A percentile compares a stretch with the other conserved stretches of the same genome.
These are phyloP conservation scores for Scedosporium minutisporum DNA, from an alignment of 2,329 filamentous ascomycete species.

Conservation along the genomic window DNA sequence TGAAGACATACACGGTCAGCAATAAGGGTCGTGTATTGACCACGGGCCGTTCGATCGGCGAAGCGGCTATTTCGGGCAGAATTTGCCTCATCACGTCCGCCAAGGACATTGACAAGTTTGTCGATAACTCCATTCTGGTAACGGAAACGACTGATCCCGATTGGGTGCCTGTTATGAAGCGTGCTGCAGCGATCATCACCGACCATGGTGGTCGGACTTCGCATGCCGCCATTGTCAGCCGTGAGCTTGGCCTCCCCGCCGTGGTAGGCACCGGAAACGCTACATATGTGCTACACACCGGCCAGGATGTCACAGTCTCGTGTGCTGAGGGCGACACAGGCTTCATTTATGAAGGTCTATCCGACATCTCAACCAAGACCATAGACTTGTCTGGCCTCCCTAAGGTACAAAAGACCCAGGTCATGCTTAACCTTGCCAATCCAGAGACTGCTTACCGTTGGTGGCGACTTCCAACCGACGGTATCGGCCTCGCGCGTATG, in stretches of 20 bases:
- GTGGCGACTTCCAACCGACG: conserved; percentile 27
- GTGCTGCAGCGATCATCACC: conserved; percentile 24
- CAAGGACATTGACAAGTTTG: conserved; percentile 21
- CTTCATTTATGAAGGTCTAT: conserved; percentile 25
- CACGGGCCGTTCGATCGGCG: conserved; percentile 22
- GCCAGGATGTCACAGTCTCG: conserved; percentile 26
- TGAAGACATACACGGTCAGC: conserved; percentile 23
- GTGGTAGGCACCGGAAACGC: conserved; percentile 25
- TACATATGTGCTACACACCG: conserved; percentile 24
- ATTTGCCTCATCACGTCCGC: conserved; percentile 22
- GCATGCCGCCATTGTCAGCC: conserved; percentile 30
- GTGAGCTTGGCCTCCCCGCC: conserved; percentile 26
- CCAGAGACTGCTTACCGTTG: conserved; percentile 26
- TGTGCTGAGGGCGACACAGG: conserved; percentile 27
- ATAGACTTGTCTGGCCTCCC: conserved; percentile 18
- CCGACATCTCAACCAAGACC: conserved; percentile 21
- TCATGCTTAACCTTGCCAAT: conserved; percentile 29
- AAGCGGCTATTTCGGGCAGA: conserved; percentile 21
- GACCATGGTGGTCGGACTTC: conserved; percentile 27
- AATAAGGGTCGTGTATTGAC: conserved; percentile 18
- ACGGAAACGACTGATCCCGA: conserved; percentile 26
- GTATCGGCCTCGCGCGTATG: conserved; percentile 29
- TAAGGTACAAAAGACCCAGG: conserved; percentile 15
- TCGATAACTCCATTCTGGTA: conserved; percentile 24
- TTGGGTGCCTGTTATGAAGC: conserved; percentile 29